Evolutionary conservation across 2,329 filamentous ascomycete genomes (phyloP).

Genomic region (Ophiostoma australiae): DNA sequence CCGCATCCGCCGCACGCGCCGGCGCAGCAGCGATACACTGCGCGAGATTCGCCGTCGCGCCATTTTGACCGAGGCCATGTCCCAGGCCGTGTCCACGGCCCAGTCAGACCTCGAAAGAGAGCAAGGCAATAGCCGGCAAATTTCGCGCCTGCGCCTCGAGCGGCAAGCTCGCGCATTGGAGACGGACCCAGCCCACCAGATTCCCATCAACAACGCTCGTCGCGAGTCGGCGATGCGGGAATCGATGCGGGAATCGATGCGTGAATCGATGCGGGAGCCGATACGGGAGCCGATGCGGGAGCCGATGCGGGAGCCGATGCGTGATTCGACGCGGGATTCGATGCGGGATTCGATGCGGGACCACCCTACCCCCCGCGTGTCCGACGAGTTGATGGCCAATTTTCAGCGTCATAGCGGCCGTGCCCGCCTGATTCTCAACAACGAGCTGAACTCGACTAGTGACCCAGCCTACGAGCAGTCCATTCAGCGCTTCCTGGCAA

Average conservation of each 20-base stretch:
- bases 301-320: no score
- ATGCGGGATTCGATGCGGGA: background rate
- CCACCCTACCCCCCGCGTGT: background rate
- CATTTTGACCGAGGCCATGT: slow-evolving; percentile 21
- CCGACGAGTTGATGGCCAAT: background rate
- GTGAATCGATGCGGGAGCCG: background rate
- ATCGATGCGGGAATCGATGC: background rate
- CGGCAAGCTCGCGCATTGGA: slow-evolving; percentile 5
- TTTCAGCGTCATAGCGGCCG: background rate
- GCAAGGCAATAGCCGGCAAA: background rate
- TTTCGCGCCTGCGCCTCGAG: slow-evolving; percentile 4
- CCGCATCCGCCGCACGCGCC: slow-evolving; percentile 26
- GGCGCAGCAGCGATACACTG: slow-evolving; percentile 18
- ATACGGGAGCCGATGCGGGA: background rate
- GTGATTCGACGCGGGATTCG: background rate
- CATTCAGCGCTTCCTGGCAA: slow-evolving; percentile 9
- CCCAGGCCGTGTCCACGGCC: background rate
- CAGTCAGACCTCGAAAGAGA: background rate
- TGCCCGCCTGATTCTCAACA: background rate
- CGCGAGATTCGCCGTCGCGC: slow-evolving; percentile 28
- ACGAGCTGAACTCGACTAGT: background rate
- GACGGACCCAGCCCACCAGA: background rate
- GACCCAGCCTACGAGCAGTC: background rate
- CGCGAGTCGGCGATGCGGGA: background rate
- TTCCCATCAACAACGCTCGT: background rate